Percentiles rank a stretch among this genome's conserved stretches.
Evolutionary conservation across 2,329 filamentous ascomycete genomes (phyloP).

Genomic region (Talaromyces sp.): DNA sequence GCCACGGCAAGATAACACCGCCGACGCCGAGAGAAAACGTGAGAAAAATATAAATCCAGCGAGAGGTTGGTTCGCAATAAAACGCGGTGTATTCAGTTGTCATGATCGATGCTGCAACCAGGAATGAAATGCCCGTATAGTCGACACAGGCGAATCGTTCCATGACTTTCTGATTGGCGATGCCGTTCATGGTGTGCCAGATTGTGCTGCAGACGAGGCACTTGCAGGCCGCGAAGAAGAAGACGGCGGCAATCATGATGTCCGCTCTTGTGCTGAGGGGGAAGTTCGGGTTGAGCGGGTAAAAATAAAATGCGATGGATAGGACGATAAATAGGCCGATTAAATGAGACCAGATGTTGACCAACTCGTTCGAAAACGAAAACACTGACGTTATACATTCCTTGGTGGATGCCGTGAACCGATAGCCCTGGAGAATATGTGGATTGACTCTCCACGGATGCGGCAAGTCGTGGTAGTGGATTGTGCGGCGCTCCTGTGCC

Average conservation of each 20-base stretch:
- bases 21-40: constrained; percentile 79
- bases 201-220: constrained; percentile 92
- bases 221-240: constrained; percentile 94
- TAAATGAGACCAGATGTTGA: constrained; percentile 98
- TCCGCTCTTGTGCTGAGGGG: constrained; percentile 81
- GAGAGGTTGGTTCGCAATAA: constrained; percentile 88
- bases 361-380: constrained; percentile 81
- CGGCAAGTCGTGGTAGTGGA: constrained; percentile 86
- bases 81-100: constrained; percentile 98
- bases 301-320: constrained; percentile 90
- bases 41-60: constrained; percentile 79
- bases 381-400: constrained; percentile 85
- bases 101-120: constrained; percentile 93
- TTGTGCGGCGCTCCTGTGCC: constrained; percentile 76
- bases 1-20: constrained; percentile 92
- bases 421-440: constrained; percentile 87
- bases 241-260: constrained; percentile 84
- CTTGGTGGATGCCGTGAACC: constrained; percentile 86
- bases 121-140: constrained; percentile 93
- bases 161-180: constrained; percentile 83
- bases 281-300: constrained; percentile 85
- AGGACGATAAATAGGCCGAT: constrained; percentile 87
- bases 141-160: constrained; percentile 97
- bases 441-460: constrained; percentile 93
- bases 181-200: constrained; percentile 99